Evolutionary conservation across 2,329 filamentous ascomycete genomes (phyloP).

Genomic region (Knoxdaviesia proteae): DNA sequence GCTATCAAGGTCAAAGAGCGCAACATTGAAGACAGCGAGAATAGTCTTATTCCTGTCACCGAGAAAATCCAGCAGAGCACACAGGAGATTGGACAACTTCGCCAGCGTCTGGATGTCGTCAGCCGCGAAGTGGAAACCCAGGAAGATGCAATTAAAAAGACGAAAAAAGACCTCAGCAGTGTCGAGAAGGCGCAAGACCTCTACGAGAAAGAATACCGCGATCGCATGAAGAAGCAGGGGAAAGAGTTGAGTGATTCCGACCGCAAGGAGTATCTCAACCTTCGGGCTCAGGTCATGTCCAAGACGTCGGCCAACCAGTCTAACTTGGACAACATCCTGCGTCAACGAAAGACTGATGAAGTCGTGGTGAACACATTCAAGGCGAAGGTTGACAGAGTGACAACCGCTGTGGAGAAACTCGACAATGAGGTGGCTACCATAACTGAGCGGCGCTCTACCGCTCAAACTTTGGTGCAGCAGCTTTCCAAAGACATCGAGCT

Average conservation of each 20-base stretch:
- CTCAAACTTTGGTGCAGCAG: constrained; percentile 42
- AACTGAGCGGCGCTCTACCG: constrained; percentile 42
- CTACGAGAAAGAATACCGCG: constrained; percentile 75
- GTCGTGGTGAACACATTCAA: constrained; percentile 78
- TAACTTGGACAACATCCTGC: constrained; percentile 67
- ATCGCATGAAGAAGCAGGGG: constrained; percentile 68
- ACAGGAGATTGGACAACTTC: constrained; percentile 46
- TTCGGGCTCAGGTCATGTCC: constrained; percentile 69
- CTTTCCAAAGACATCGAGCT: constrained; percentile 57
- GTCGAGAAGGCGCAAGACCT: constrained; percentile 81
- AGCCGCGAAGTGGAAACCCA: constrained; percentile 59
- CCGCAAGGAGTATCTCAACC: constrained; percentile 69
- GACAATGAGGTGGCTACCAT: constrained; percentile 51
- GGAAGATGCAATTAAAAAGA: constrained; percentile 43
- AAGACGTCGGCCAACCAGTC: constrained; percentile 63
- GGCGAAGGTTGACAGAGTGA: constrained; percentile 63
- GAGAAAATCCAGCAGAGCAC: constrained; percentile 74
- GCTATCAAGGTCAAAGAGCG: constrained; percentile 72
- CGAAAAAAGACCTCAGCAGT: constrained; percentile 58
- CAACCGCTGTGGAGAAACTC: constrained; percentile 53
- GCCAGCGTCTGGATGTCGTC: constrained; percentile 48
- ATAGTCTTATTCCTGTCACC: constrained; percentile 68
- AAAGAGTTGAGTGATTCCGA: constrained; percentile 71
- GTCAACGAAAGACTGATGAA: constrained; percentile 77
- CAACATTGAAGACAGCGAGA: constrained; percentile 69